A percentile compares a stretch with the other conserved stretches of the same genome.
phyloP scores from a whole-genome alignment of 371 early-diverging fungal genomes.

The Basidiobolus heterosporus region DNA sequence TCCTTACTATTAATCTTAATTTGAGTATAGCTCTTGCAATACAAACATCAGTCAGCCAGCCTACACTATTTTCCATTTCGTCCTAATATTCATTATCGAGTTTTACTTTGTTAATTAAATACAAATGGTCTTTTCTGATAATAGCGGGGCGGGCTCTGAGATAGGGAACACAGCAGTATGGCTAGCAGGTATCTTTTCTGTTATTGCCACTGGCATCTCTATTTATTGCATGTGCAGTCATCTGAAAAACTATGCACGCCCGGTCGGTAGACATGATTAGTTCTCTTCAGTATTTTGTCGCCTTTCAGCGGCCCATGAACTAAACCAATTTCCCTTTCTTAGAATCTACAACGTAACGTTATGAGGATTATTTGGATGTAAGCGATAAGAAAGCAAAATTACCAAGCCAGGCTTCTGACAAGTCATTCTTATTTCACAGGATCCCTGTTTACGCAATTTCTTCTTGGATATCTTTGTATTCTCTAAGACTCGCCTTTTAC shows the following conservation, averaged over 20 bases:
- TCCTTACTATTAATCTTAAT: too few relatives aligned
- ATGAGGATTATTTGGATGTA: conserved; percentile 80
- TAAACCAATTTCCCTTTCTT: neutral
- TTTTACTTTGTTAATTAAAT: too few relatives aligned
- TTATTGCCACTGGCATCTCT: conserved; percentile 49
- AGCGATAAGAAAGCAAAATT: conserved; percentile 6
- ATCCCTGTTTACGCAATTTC: conserved; percentile 83
- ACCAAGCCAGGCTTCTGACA: neutral
- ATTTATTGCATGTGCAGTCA: conserved; percentile 62
- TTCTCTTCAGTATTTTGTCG: neutral
- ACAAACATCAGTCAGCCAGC: too few relatives aligned
- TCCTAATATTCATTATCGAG: too few relatives aligned
- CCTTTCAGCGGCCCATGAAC: too few relatives aligned
- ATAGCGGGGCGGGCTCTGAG: conserved; percentile 35
- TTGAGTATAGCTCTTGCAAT: too few relatives aligned
- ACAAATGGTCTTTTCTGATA: neutral
- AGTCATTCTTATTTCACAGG: conserved; percentile 18
- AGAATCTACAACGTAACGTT: conserved; percentile 71
- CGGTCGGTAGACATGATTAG: conserved; percentile 26
- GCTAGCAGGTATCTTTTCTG: conserved; percentile 31
- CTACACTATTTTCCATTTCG: too few relatives aligned
- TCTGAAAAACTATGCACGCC: conserved; percentile 79
- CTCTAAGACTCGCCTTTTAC: conserved; percentile 60
- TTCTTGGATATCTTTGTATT: conserved; percentile 61
- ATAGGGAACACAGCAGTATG: conserved; percentile 29